Evolutionary conservation across 345 rosid species (phyloP), one percentile per base, ranked within the genome.

Genomic region (Euclidium syriacum): DNA sequence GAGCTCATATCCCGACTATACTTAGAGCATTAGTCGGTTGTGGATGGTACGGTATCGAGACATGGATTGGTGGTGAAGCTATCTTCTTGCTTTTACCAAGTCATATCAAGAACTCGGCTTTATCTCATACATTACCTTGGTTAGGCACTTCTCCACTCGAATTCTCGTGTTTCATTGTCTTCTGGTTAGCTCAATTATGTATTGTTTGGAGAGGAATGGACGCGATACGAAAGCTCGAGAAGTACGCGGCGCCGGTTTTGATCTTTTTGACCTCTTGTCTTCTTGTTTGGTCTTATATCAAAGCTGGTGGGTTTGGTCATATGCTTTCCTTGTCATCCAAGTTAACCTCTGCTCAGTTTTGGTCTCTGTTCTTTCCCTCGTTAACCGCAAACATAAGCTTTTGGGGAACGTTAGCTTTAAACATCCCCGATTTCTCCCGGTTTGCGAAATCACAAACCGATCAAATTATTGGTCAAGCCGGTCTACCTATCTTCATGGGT

Each of bases 61-160:
- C 94, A 52, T 92, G 98, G 96, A 92, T 92, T 8, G 98, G 98
- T 22, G 98, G 98, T 12, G 89, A 92, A 73, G 96, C 95, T 17
- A 85, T 92, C 36, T 92, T 81, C 77, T 71, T 92, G 57, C 91
- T 92, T 10, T 76, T 92, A 39, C 96, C 96, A 0, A 10, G 62
- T 17, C 73, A 72, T 47, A 61, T 85, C 12, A 85, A 85, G 66
- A 43, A 24, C 16, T 78, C 85, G 25, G 57, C 86, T 4, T 48
- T 75, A 24, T 77, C 89, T 39, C 79, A 59, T 25, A 7, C 47
- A 5, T 27, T 80, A n/a, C 81, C 84, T 17, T 92, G 96, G 96
- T 78, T 92, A 2, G 95, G 96, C 15, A 85, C 96, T 58, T 86
- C 96, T n/a, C 83, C 86, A 2, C 80, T 87, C 9, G 96, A 89